Evolutionary conservation across 225 moss, liverwort and hornwort genomes (phyloP).

Genomic region (Marchantia paleacea): DNA sequence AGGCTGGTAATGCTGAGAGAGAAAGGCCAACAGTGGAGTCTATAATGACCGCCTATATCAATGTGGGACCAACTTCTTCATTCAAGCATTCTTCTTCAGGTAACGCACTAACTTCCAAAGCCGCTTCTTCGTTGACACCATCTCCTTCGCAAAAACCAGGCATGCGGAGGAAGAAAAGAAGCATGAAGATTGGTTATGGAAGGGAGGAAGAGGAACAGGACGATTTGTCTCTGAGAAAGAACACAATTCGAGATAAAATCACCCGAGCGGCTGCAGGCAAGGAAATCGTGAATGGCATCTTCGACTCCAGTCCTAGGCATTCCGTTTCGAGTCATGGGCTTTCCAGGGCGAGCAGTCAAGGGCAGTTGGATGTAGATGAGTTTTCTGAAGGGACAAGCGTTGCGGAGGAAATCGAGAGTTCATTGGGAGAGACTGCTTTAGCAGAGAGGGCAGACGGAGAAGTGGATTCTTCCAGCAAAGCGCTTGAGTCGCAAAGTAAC

Average conservation of each 20-base stretch:
- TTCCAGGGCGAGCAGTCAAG: constrained; percentile 35
- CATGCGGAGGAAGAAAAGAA: constrained; percentile 52
- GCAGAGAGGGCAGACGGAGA: constrained; percentile 7
- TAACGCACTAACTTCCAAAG: constrained; percentile 11
- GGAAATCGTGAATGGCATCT: constrained; percentile 28
- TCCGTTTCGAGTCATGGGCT: constrained; percentile 12
- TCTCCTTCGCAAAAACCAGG: constrained; percentile 35
- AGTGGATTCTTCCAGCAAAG: neutral
- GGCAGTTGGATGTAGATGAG: constrained; percentile 26
- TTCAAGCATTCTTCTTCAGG: constrained; percentile 24
- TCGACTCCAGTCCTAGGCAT: constrained; percentile 20
- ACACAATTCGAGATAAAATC: constrained; percentile 23
- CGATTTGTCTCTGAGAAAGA: constrained; percentile 32
- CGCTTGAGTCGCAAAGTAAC: neutral
- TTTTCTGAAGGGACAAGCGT: constrained; percentile 15
- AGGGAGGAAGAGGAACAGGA: constrained; percentile 52
- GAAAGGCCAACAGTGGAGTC: constrained; percentile 24
- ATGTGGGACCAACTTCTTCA: constrained; percentile 13
- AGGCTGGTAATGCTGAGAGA: constrained; percentile 24
- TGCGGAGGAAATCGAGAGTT: constrained; percentile 11
- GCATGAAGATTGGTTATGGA: constrained; percentile 56
- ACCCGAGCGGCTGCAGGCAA: constrained; percentile 18
- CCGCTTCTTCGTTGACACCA: constrained; percentile 7
- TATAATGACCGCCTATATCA: constrained; percentile 37
- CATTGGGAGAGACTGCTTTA: constrained; percentile 13